phyloP scores from a whole-genome alignment of 148 eudicot genomes.

The Limonium bicolor region DNA sequence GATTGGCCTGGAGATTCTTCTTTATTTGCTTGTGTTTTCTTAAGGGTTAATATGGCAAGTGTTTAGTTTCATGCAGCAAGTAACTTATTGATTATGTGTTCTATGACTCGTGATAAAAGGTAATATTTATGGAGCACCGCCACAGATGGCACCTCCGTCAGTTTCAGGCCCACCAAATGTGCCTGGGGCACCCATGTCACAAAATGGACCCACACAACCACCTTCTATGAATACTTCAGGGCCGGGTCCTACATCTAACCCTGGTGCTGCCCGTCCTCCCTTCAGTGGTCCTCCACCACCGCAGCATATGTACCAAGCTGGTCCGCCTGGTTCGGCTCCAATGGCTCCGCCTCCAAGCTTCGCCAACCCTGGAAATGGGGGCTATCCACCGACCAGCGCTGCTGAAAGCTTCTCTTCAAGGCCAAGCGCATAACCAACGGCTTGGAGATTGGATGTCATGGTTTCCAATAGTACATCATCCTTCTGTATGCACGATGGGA shows the following conservation, averaged over 20 bases:
- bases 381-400: too few species aligned
- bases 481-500: too few species aligned
- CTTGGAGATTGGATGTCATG: too few species aligned
- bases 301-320: constrained; percentile 19
- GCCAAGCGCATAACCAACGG: too few species aligned
- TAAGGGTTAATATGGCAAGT: background rate
- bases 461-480: too few species aligned
- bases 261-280: constrained; percentile 16
- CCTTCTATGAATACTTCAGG: constrained; percentile 24
- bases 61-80: background rate
- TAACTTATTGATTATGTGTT: background rate
- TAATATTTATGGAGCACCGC: constrained; percentile 17
- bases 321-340: constrained; percentile 12
- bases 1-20: background rate
- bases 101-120: background rate
- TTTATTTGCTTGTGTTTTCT: background rate
- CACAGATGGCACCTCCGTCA: constrained; percentile 27
- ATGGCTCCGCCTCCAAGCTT: constrained; percentile 17
- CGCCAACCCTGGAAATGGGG: too few species aligned
- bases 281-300: constrained; percentile 11
- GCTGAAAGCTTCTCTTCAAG: too few species aligned
- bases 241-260: constrained; percentile 18
- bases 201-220: constrained; percentile 28
- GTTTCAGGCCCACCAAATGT: constrained; percentile 36
- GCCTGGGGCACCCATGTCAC: constrained; percentile 28